These are phyloP conservation scores for Tricholoma terreum DNA, from an alignment of 768 basidiomycete species.

Conservation along the genomic window DNA sequence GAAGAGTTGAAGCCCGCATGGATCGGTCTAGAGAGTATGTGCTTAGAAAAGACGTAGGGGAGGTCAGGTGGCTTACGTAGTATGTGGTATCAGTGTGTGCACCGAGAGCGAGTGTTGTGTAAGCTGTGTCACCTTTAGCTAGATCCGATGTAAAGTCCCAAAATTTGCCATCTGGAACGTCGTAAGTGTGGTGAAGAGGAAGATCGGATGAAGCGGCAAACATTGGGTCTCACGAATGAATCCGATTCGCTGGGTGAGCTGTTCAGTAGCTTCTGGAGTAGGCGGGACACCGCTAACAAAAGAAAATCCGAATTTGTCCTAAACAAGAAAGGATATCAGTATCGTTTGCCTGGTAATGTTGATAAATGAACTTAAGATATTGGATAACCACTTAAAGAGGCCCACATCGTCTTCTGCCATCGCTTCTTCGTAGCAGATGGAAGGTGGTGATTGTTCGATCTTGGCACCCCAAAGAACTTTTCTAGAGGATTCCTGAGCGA, in stretches of 20 bases:
- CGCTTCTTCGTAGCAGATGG: conserved; percentile 65
- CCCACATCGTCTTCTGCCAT: conserved; percentile 66
- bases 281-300: conserved; percentile 79
- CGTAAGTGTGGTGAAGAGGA: conserved; percentile 1
- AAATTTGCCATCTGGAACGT: conserved; percentile 75
- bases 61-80: conserved; percentile 46
- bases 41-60: background rate
- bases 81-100: conserved; percentile 75
- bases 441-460: conserved; percentile 73
- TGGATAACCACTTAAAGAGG: conserved; percentile 76
- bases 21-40: conserved; percentile 64
- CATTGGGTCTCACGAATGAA: conserved; percentile 85
- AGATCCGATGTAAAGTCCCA: conserved; percentile 97
- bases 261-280: conserved; percentile 82
- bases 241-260: conserved; percentile 69
- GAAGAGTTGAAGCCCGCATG: conserved; percentile 93
- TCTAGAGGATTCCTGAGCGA: conserved; percentile 26
- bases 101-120: conserved; percentile 81
- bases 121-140: conserved; percentile 90
- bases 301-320: conserved; percentile 89
- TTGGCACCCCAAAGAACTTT: conserved; percentile 80
- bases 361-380: conserved; percentile 55
- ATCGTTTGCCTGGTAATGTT: background rate
- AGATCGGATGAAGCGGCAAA: conserved; percentile 13
- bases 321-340: conserved; percentile 1